Evolutionary conservation across 2,329 filamentous ascomycete species (phyloP).

Genomic region (Nemania abortiva): DNA sequence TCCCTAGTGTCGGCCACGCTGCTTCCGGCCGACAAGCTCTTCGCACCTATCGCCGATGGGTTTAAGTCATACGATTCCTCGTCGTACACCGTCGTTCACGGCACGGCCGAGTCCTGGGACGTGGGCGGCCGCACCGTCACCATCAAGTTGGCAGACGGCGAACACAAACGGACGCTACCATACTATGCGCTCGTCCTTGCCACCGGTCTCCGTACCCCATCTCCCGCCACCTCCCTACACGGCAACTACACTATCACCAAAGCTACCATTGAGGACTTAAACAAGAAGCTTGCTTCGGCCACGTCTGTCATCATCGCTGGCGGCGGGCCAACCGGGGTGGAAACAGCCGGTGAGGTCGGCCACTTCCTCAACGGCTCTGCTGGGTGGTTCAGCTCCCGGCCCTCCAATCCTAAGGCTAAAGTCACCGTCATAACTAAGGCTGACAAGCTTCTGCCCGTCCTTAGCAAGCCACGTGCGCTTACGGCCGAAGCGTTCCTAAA

Average conservation of each 20-base stretch:
- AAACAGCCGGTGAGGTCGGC: neutral
- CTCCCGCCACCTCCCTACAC: neutral
- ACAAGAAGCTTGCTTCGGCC: neutral
- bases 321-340: neutral
- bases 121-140: neutral
- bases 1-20: neutral
- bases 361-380: slow-evolving; percentile 1
- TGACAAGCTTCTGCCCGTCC: neutral
- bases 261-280: neutral
- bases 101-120: neutral
- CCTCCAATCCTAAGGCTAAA: neutral
- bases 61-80: slow-evolving; percentile 1
- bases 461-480: neutral
- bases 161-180: neutral
- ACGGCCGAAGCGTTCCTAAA: neutral
- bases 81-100: neutral
- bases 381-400: neutral
- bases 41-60: neutral
- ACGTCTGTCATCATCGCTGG: neutral
- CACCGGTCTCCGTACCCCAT: neutral
- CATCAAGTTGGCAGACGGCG: neutral
- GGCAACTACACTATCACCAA: neutral
- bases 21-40: neutral
- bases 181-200: slow-evolving; percentile 3
- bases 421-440: neutral